These are phyloP conservation scores for Candida incommunis DNA, from an alignment of 805 yeast genomes.

Conservation along the genomic window DNA sequence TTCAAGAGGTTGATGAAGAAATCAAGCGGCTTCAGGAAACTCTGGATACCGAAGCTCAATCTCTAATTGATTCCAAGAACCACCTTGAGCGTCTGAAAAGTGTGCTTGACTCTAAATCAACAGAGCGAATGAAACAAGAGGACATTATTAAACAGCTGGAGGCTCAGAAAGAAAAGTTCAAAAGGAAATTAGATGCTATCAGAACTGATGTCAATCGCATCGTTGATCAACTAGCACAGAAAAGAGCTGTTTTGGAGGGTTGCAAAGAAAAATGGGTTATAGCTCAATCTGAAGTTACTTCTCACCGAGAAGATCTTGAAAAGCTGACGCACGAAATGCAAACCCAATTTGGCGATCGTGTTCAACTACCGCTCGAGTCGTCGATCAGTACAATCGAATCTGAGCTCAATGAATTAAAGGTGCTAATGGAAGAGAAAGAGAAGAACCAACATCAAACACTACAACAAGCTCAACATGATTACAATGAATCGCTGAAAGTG, in stretches of 20 bases:
- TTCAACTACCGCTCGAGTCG: no score
- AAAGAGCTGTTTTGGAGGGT: no score
- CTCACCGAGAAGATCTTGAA: no score
- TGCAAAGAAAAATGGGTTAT: no score
- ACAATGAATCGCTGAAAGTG: constrained; percentile 6
- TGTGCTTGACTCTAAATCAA: no score
- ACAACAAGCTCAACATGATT: not conserved
- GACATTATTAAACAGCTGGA: no score
- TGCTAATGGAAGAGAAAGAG: not conserved
- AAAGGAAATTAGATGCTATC: no score
- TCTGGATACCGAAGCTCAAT: not conserved
- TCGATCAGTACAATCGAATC: no score
- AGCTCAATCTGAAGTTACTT: no score
- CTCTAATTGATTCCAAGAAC: not conserved
- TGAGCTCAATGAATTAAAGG: not conserved
- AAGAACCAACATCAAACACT: not conserved
- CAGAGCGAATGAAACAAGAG: no score
- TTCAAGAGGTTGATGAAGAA: not conserved
- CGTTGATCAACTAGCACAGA: no score
- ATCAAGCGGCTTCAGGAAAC: not conserved
- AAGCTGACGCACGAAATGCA: not conserved
- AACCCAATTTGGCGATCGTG: not conserved
- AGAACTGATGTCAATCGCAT: no score
- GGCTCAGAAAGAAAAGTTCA: not conserved
- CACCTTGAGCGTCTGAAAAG: not conserved